Conservation (phyloP, 192 early-diverging fungal species). For the Jimgerdemannia flammicorona region DNA sequence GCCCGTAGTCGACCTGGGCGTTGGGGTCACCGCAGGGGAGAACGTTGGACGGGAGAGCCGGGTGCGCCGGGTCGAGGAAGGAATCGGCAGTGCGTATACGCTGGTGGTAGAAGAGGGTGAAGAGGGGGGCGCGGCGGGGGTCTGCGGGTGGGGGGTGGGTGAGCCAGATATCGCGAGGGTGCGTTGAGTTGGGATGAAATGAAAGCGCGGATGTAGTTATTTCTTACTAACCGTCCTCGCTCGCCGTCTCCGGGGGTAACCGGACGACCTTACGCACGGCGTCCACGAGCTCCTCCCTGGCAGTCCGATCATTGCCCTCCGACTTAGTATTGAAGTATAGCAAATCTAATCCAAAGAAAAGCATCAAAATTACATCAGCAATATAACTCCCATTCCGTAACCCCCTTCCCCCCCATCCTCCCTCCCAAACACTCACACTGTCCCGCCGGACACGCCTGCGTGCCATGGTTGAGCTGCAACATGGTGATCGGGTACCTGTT, state of each 20-base stretch:
- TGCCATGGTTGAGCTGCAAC: slow-evolving; percentile 32
- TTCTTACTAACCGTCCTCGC: background rate
- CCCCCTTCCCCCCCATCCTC: too few species aligned
- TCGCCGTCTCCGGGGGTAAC: slow-evolving; percentile 23
- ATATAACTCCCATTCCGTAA: background rate
- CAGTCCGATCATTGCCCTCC: slow-evolving; percentile 1
- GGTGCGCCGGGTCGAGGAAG: slow-evolving; percentile 16
- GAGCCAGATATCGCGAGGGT: slow-evolving; percentile 7
- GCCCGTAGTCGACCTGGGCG: slow-evolving; percentile 38
- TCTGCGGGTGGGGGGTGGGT: background rate
- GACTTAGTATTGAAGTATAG: slow-evolving; percentile 21
- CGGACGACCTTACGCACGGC: slow-evolving; percentile 33
- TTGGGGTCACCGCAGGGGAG: slow-evolving; percentile 40
- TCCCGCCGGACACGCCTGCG: slow-evolving; percentile 40
- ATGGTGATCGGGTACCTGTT: slow-evolving; percentile 36
- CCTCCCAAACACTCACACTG: slow-evolving; percentile 24
- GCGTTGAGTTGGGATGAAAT: background rate
- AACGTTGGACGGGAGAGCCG: slow-evolving; percentile 39
- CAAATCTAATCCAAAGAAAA: slow-evolving; percentile 2
- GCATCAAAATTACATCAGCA: slow-evolving; percentile 15
- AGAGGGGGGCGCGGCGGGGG: slow-evolving; percentile 26
- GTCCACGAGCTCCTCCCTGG: slow-evolving; percentile 24
- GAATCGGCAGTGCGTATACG: slow-evolving; percentile 23
- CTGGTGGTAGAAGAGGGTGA: slow-evolving; percentile 42
- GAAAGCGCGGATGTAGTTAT: too few species aligned